phyloP scores from a whole-genome alignment of 306 rosid species.

The Trifolium repens region DNA sequence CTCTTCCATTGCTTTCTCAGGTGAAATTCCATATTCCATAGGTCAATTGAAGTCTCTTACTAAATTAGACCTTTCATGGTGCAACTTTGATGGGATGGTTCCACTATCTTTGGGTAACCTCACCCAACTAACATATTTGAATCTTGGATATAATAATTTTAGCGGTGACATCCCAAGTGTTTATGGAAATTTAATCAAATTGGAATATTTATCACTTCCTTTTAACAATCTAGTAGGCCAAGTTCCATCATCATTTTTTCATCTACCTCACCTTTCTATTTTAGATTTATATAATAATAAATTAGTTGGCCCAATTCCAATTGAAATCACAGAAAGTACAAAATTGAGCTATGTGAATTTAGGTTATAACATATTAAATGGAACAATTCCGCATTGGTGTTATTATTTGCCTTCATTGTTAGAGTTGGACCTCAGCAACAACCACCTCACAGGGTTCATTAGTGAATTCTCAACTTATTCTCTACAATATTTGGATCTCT shows the following conservation, averaged over 20 bases:
- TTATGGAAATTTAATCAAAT: not conserved
- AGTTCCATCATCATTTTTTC: slow-evolving; percentile 18
- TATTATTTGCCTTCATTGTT: not conserved
- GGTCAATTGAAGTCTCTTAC: slow-evolving; percentile 2
- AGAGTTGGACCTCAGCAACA: not conserved
- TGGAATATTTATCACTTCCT: not conserved
- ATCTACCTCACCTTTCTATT: not conserved
- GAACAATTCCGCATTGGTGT: not conserved
- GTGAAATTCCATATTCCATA: slow-evolving; percentile 24
- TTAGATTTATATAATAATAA: not conserved
- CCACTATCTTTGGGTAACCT: slow-evolving; percentile 34
- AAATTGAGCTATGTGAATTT: not conserved
- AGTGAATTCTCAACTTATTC: not conserved
- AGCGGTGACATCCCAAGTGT: slow-evolving; percentile 20
- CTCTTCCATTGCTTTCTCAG: too few species aligned
- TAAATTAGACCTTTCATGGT: accelerated
- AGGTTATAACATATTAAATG: not conserved
- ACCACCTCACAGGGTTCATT: not conserved
- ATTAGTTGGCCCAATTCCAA: not conserved
- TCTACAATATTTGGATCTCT: not conserved
- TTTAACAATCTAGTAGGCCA: not conserved
- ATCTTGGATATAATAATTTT: not conserved
- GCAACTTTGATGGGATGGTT: not conserved
- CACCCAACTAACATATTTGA: not conserved
- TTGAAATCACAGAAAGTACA: not conserved